These are phyloP conservation scores for Diaporthe vaccinii DNA, from an alignment of 2,329 filamentous ascomycete genomes.

Conservation along the genomic window DNA sequence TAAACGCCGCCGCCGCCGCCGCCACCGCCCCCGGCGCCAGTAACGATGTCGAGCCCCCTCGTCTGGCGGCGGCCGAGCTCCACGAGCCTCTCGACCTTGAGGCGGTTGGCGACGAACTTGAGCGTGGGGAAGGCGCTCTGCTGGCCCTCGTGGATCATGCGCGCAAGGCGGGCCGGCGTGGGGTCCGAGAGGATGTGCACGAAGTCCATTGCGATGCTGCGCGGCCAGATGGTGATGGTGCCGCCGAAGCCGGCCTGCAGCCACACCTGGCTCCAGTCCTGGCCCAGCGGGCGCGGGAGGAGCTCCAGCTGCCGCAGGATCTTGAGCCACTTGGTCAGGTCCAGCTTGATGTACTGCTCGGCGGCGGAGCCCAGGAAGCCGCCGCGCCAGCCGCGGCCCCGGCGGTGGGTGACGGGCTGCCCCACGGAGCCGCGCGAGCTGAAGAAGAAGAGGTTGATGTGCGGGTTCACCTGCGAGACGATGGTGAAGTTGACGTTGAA, in stretches of 20 bases:
- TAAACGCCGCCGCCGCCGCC: slow-evolving; percentile 49
- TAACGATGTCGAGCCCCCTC: slow-evolving; percentile 53
- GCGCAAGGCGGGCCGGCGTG: slow-evolving; percentile 77
- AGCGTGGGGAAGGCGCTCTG: slow-evolving; percentile 92
- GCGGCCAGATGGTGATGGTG: slow-evolving; percentile 97
- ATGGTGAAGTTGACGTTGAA: slow-evolving; percentile 99
- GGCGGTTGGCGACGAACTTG: slow-evolving; percentile 88
- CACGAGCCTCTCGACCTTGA: slow-evolving; percentile 83
- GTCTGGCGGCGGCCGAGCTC: slow-evolving; percentile 70
- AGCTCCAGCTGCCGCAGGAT: slow-evolving; percentile 93
- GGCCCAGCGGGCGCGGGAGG: slow-evolving; percentile 88
- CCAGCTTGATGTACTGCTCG: slow-evolving; percentile 96
- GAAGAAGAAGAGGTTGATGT: slow-evolving; percentile 99
- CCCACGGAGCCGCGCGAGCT: slow-evolving; percentile 92
- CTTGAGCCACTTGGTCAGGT: slow-evolving; percentile 97
- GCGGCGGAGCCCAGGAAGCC: slow-evolving; percentile 93
- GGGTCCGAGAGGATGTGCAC: slow-evolving; percentile 89
- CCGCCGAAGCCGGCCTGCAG: slow-evolving; percentile 89
- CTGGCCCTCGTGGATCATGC: slow-evolving; percentile 92
- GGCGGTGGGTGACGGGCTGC: slow-evolving; percentile 92
- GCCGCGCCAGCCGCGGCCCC: slow-evolving; percentile 94
- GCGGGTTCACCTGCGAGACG: slow-evolving; percentile 89
- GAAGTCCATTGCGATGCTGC: slow-evolving; percentile 83
- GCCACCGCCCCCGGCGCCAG: neutral
- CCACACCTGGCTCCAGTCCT: slow-evolving; percentile 98